Evolutionary conservation across 768 basidiomycete species (phyloP), one percentile per base, ranked within the genome.

Genomic region (Lactarius deliciosus): DNA sequence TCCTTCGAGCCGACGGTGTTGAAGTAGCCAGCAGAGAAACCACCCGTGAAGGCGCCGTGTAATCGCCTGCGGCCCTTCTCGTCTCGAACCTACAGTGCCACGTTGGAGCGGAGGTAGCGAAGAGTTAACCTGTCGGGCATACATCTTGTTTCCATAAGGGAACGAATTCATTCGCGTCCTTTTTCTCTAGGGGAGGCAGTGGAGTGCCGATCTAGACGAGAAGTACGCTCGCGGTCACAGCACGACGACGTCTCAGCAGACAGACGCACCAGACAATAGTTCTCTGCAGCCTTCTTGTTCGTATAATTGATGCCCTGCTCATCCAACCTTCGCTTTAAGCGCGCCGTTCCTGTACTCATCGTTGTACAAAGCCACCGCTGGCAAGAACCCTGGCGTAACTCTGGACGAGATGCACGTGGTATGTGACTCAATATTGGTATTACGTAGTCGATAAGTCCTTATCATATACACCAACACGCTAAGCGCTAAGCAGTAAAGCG

Each of bases 1-100:
- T 98, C 96, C 76, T 96, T 94, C 7, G 92, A 95, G 1, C 97
- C 97, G 43, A 96, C 96, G 1, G 89, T 84, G 76, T 98, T 98
- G 81, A 90, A 98, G 79, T 98, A 98, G 0, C 96, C 96, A 32
- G 97, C 97, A 63, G 92, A 94, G 82, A 94, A 99, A 13, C 97
- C 97, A 28, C 97, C 97, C 0, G 96, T 98, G 79, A 98, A 99
- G 4, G 97, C 97, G 3, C 97, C 97, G 75, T 99, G 97, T n/a
- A 99, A 79, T 64, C 97, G 81, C 70, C 94, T 80, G 55, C 96
- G 84, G 38, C 95, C 94, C 74, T 97, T 87, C 77, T 98, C 96
- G 79, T 98, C 96, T 71, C 91, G 83, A 13, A 94, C 93, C 91
- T 94, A 66, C 47, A 55, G 32, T 50, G 57, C 58, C 43, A 60